phyloP scores from a whole-genome alignment of 352 stramenopile species.

The Globisporangium middletonii region DNA sequence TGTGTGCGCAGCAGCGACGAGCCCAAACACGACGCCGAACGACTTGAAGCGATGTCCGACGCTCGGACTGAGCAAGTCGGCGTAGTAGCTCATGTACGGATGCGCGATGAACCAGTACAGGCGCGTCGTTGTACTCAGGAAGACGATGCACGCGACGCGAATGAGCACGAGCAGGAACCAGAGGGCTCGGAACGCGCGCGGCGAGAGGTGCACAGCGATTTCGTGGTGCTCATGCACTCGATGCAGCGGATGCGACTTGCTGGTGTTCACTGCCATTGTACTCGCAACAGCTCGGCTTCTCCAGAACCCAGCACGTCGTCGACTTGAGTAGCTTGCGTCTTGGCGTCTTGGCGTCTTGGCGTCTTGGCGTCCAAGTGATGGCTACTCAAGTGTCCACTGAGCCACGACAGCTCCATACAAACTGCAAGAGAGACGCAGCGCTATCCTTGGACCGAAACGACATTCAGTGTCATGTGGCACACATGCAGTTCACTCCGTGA shows the following conservation, averaged over 20 bases:
- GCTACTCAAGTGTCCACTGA: no score
- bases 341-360: no score
- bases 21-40: conserved; percentile 16
- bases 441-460: no score
- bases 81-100: conserved; percentile 37
- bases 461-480: no score
- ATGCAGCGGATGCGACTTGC: neutral
- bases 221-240: neutral
- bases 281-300: no score
- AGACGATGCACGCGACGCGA: conserved; percentile 13
- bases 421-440: no score
- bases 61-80: conserved; percentile 19
- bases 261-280: neutral
- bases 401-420: no score
- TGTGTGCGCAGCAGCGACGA: conserved; percentile 16
- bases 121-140: conserved; percentile 13
- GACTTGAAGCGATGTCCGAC: conserved; percentile 14
- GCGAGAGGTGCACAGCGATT: neutral
- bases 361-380: no score
- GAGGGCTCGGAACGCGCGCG: conserved; percentile 2
- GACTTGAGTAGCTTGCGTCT: no score
- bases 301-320: no score
- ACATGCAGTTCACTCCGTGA: no score
- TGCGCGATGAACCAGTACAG: conserved; percentile 28
- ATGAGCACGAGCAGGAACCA: conserved; percentile 9